Evolutionary conservation across 176 grass and related monocot species (phyloP), one percentile per base, ranked within the genome.

Genomic region (Aegilops umbellulata): DNA sequence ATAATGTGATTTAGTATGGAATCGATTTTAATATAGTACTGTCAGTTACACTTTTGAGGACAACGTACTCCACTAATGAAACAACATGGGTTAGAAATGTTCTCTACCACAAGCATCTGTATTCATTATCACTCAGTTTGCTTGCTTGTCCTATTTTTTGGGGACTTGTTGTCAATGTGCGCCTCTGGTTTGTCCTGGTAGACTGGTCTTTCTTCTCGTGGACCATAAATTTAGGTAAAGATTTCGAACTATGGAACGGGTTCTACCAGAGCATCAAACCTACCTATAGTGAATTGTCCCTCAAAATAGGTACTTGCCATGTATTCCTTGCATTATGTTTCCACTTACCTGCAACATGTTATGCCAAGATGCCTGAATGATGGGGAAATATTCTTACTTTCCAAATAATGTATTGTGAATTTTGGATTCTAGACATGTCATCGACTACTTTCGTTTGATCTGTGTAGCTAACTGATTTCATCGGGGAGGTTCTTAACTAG

Each of bases 221-320:
- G 4, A 15, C 44, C 23, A 69, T 3, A 1, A 6, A 67, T 11
- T 79, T 93, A 0, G 79, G 82, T 10, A 22, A 32, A 26, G 95
- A 91, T 34, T 34, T 85, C 2, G 22, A 84, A 23, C 78, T 49
- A 35, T 95, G 89, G 93, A 84, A 63, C 2, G 95, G 93, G 53
- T 97, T 95, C 65, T 93, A 95, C 47, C 91, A 97, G 62, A 97
- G 93, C 41, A 84, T 93, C n/a, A 77, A 85, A 14, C 93, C 83
- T 8, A 95, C 95, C 11, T 91, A 58, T 91, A 3, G 10, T 42
- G 41, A 10, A 42, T 42, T 11, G 2, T 42, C 41, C 41, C 10
- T 11, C 10, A 42, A 42, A 10, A 42, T 42, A 42, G 41, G 41
- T 92, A 32, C 41, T 65, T 71, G 16, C 23, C 63, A 19, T 72